Evolutionary conservation across 2,329 filamentous ascomycete species (phyloP).

Genomic region (Colletotrichum plurivorum): DNA sequence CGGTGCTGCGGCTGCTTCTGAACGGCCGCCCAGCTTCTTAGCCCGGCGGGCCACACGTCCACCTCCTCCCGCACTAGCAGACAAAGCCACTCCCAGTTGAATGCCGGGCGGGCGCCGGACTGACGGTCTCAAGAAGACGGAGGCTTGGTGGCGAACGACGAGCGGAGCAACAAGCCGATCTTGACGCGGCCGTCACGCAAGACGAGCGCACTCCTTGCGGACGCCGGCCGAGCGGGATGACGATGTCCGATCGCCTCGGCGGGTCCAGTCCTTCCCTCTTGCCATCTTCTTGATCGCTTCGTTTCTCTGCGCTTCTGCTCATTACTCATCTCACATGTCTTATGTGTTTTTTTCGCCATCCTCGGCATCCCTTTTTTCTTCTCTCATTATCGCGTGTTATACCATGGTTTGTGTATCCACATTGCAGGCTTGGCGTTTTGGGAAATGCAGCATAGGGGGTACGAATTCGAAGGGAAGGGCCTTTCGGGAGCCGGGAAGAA

Average conservation of each 20-base stretch:
- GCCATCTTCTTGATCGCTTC: neutral
- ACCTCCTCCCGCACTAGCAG: constrained; percentile 26
- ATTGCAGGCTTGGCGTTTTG: constrained; percentile 38
- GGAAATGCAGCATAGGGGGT: constrained; percentile 22
- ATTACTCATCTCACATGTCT: neutral
- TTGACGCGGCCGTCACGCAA: constrained; percentile 18
- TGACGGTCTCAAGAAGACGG: constrained; percentile 17
- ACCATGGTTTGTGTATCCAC: constrained; percentile 15
- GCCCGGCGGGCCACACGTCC: constrained; percentile 10
- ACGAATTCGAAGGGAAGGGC: neutral
- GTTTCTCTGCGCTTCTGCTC: neutral
- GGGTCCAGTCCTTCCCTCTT: constrained; percentile 1
- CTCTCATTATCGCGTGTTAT: constrained; percentile 5
- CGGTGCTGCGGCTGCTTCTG: neutral
- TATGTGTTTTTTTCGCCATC: neutral
- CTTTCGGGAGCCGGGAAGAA: neutral
- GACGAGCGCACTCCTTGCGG: constrained; percentile 12
- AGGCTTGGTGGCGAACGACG: constrained; percentile 14
- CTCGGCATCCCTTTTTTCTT: neutral
- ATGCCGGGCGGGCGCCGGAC: constrained; percentile 24
- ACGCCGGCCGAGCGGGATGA: constrained; percentile 24
- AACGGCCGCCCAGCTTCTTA: constrained; percentile 17
- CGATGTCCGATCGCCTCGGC: constrained; percentile 13
- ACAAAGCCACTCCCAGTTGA: constrained; percentile 35
- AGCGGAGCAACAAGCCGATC: constrained; percentile 20